These are phyloP conservation scores for Carex myosuroides DNA, from an alignment of 176 grass and related monocot species.

Conservation along the genomic window DNA sequence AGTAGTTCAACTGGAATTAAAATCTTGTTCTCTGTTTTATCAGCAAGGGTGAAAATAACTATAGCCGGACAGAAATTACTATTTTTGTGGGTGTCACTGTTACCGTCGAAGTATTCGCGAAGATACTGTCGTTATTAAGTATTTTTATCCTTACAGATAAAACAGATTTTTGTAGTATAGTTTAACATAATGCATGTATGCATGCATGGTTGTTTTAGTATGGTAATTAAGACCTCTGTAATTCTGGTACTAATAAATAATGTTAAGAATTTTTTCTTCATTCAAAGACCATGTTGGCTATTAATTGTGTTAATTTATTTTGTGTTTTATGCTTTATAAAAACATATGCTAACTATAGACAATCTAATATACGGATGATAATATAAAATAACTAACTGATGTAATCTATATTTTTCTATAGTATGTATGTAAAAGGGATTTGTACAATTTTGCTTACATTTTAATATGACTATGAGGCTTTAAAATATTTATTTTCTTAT, in stretches of 20 bases:
- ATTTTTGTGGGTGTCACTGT: too few relatives aligned
- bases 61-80: too few relatives aligned
- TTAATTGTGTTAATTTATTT: background rate
- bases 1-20: background rate
- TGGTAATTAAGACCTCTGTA: background rate
- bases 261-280: background rate
- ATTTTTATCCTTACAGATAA: too few relatives aligned
- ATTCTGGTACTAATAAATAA: background rate
- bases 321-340: background rate
- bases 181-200: background rate
- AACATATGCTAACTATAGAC: background rate
- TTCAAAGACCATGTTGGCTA: background rate
- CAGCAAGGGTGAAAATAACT: too few relatives aligned
- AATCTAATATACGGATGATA: background rate
- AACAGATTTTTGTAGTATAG: background rate
- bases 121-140: too few relatives aligned
- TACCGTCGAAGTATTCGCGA: too few relatives aligned
- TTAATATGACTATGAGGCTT: background rate
- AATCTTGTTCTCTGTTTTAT: too few relatives aligned
- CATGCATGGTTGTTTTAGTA: background rate
- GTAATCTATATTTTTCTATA: background rate
- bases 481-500: background rate
- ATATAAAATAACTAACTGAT: background rate
- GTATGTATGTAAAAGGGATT: background rate
- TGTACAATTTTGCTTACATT: background rate